Evolutionary conservation across 176 grass and related monocot species (phyloP).

Genomic region (Chrysopogon serrulatus): DNA sequence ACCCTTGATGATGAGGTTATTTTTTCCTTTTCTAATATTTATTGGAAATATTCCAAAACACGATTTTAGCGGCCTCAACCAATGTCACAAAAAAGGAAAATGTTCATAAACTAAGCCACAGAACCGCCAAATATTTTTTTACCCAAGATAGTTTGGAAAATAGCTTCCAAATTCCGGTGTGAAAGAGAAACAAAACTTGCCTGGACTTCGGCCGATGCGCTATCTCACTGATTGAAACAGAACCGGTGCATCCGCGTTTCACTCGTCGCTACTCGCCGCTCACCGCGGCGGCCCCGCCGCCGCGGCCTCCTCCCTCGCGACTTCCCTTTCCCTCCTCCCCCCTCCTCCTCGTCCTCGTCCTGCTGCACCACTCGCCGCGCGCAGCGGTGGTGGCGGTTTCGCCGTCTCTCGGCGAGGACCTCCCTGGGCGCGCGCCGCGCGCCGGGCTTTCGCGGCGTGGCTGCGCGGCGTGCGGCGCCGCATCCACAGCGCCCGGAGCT

Average conservation of each 20-base stretch:
- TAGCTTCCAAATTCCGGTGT: not conserved
- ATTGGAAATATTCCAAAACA: not conserved
- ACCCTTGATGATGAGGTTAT: no score
- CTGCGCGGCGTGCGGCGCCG: constrained; percentile 26
- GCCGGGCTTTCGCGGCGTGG: constrained; percentile 47
- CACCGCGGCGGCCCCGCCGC: not conserved
- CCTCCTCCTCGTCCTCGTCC: not conserved
- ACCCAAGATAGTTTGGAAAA: not conserved
- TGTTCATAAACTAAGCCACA: not conserved
- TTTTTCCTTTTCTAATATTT: no score
- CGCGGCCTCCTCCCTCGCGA: not conserved
- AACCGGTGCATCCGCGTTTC: not conserved
- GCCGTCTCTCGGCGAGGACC: not conserved
- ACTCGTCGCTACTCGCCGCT: not conserved
- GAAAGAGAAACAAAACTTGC: not conserved
- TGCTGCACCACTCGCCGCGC: not conserved
- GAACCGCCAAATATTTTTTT: not conserved
- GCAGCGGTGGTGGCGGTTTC: not conserved
- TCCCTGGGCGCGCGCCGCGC: constrained; percentile 22
- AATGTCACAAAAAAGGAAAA: no score
- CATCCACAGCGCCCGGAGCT: constrained; percentile 70
- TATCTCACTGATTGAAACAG: not conserved
- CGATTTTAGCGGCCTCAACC: not conserved
- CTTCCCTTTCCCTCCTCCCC: not conserved
- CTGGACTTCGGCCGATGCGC: not conserved